Percentiles rank a stretch among this genome's conserved stretches.
These are phyloP conservation scores for Durio zibethinus DNA, from an alignment of 345 rosid genomes.

Conservation along the genomic window DNA sequence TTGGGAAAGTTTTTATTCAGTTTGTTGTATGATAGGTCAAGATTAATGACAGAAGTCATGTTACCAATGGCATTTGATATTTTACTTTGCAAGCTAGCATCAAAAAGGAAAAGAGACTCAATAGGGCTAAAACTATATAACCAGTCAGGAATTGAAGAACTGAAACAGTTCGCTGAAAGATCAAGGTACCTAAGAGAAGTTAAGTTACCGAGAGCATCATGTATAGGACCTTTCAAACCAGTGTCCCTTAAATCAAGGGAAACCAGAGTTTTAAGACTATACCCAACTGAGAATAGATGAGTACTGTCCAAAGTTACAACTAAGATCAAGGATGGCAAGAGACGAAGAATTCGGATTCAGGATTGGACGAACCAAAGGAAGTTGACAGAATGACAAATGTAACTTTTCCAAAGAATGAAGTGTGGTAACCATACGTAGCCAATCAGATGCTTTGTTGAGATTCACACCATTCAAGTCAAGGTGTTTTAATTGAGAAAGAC, in stretches of 20 bases:
- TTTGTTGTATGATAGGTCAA: slow-evolving; percentile 39
- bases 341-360: slow-evolving; percentile 26
- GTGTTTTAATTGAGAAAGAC: slow-evolving; percentile 33
- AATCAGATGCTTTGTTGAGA: slow-evolving; percentile 28
- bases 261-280: background rate
- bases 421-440: slow-evolving; percentile 34
- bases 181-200: slow-evolving; percentile 23
- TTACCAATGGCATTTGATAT: slow-evolving; percentile 33
- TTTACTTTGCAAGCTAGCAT: no score
- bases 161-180: slow-evolving; percentile 42
- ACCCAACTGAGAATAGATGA: slow-evolving; percentile 11
- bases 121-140: no score
- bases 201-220: background rate
- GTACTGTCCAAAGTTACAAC: background rate
- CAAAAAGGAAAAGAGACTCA: no score
- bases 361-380: slow-evolving; percentile 28
- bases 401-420: slow-evolving; percentile 37
- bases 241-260: background rate
- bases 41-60: slow-evolving; percentile 38
- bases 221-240: background rate
- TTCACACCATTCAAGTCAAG: slow-evolving; percentile 36
- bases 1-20: slow-evolving; percentile 39
- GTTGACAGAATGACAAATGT: slow-evolving; percentile 22
- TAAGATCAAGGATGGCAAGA: slow-evolving; percentile 37
- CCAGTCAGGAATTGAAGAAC: slow-evolving; percentile 27